Conservation (phyloP, 106 monocot species). For the Dendrobium huoshanense region DNA sequence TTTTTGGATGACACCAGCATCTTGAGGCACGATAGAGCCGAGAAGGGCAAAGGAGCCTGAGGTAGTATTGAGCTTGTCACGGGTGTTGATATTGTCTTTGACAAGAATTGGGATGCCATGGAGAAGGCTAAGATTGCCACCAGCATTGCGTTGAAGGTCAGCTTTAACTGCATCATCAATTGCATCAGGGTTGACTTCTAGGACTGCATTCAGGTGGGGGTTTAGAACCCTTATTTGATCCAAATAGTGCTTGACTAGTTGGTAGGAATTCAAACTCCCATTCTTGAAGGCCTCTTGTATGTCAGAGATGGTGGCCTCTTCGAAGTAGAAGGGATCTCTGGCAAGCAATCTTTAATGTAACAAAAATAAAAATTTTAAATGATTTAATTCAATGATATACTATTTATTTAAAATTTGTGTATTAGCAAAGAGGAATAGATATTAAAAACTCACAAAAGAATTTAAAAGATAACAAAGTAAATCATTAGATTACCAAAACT, state of each 20-base stretch:
- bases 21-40: conserved; percentile 38
- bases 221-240: not conserved
- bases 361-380: no score
- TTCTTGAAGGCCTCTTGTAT: conserved; percentile 39
- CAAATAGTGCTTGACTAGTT: no score
- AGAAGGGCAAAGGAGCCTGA: conserved; percentile 57
- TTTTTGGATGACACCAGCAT: conserved; percentile 41
- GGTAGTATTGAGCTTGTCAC: conserved; percentile 52
- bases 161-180: conserved; percentile 26
- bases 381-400: no score
- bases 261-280: conserved; percentile 23
- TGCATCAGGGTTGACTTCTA: conserved; percentile 36
- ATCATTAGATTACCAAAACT: no score
- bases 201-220: not conserved
- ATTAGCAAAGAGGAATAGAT: no score
- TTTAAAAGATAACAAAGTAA: no score
- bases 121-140: not conserved
- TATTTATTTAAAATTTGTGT: no score
- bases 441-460: no score
- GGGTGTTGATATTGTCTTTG: conserved; percentile 55
- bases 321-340: not conserved
- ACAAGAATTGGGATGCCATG: conserved; percentile 48
- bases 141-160: conserved; percentile 13
- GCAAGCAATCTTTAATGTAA: no score
- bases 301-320: conserved; percentile 40